Conservation (phyloP, 108 stramenopile genomes). For the Nitzschia sp. region DNA sequence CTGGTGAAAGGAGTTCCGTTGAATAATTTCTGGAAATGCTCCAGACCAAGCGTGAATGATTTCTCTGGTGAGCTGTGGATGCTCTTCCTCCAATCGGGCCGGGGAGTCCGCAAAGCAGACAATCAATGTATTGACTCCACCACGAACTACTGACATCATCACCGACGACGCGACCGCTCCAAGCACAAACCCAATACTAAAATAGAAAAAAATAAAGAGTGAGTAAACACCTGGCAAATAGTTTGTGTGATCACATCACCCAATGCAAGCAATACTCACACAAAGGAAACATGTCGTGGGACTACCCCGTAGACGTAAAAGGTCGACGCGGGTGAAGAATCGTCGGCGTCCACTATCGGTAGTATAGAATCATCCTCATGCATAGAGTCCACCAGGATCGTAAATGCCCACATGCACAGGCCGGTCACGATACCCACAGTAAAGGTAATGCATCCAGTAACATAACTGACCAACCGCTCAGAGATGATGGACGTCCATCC, state of each 20-base stretch:
- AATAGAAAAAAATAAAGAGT: neutral
- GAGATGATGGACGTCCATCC: slow-evolving; percentile 80
- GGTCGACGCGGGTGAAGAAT: neutral
- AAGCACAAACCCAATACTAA: slow-evolving; percentile 58
- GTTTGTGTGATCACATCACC: neutral
- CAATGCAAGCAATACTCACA: slow-evolving; percentile 13
- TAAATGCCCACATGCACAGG: neutral
- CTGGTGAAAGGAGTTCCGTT: neutral
- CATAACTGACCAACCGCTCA: slow-evolving; percentile 64
- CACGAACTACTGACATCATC: slow-evolving; percentile 68
- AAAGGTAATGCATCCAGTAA: slow-evolving; percentile 48
- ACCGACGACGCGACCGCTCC: slow-evolving; percentile 55
- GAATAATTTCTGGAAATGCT: slow-evolving; percentile 14
- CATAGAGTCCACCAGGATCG: slow-evolving; percentile 32
- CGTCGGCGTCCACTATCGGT: neutral
- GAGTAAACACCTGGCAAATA: neutral
- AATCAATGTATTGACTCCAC: slow-evolving; percentile 81
- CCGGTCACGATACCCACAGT: slow-evolving; percentile 34
- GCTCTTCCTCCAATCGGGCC: slow-evolving; percentile 59
- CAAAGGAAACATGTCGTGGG: neutral
- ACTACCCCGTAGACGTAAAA: slow-evolving; percentile 5
- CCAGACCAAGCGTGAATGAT: slow-evolving; percentile 48
- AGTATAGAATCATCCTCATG: neutral
- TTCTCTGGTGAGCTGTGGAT: slow-evolving; percentile 56
- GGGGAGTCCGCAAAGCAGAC: slow-evolving; percentile 84